Base-by-base conservation (phyloP, 768 basidiomycete species). In the Lactarius vividus region DNA sequence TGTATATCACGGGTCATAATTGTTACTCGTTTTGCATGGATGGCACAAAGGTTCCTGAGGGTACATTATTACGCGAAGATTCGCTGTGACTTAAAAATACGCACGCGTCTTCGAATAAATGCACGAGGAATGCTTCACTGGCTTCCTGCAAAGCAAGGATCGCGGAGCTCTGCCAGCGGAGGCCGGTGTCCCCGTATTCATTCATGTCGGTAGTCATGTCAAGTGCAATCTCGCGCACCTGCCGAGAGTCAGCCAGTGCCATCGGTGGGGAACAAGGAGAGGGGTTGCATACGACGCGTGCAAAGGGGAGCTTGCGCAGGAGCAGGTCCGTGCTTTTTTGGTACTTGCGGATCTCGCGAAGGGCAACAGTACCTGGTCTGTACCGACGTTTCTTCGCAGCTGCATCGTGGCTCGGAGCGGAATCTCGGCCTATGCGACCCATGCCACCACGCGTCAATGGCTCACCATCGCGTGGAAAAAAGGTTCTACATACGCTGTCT, bases 1-100 rank as follows among this genome's bases (percentile, higher is more conserved):
- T 98, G 96, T 64, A 99, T 96, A 72, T 99, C 97, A 59, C 90
- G 85, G 63, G 94, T 94, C 96, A 98, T 98, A 71, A 98, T 89
- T 6, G 96, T 99, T 5, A 98, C 96, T 72, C 96, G 89, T 77
- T 96, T 98, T 18, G 96, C 96, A 73, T 98, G 96, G 70, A 99
- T 92, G 7, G 96, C 96, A 73, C 97, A 99, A 39, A 97, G 80
- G 75, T 98, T 97, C 52, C 95, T 97, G 59, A 16, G 55, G 56
- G 44, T 39, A 20, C 6, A 59, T 55, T n/a, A 54, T 31, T 37
- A 16, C 42, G 9, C 53, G 62, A 64, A 39, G 65, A 67, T 20
- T 40, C 57, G 52, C 28, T 16, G 37, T 28, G 40, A 39, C 20
- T 23, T n/a, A 29, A n/a, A 56, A 49, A 60, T 37, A 92, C 95